These are phyloP conservation scores for Pseudozyma sp. DNA, from an alignment of 1,284 basidiomycete genomes.

Conservation along the genomic window DNA sequence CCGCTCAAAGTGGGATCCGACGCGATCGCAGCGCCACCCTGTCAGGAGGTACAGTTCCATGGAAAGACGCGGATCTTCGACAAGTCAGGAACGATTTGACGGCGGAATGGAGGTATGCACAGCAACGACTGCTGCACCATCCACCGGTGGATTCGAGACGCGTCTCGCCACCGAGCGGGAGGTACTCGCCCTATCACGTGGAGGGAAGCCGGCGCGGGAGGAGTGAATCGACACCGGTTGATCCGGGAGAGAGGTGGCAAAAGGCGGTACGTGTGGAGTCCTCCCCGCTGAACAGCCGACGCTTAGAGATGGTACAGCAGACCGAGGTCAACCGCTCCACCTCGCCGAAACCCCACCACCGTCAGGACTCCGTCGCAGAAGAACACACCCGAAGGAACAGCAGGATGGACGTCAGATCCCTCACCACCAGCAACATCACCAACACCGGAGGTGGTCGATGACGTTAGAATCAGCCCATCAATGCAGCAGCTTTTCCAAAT, in stretches of 20 bases:
- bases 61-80: background rate
- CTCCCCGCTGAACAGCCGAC: too few relatives aligned
- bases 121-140: slow-evolving; percentile 3
- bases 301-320: too few relatives aligned
- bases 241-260: too few relatives aligned
- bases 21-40: slow-evolving; percentile 5
- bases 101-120: slow-evolving; percentile 14
- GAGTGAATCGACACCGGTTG: too few relatives aligned
- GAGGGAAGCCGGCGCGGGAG: too few relatives aligned
- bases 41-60: background rate
- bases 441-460: background rate
- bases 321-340: too few relatives aligned
- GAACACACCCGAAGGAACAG: background rate
- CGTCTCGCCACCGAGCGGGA: too few relatives aligned
- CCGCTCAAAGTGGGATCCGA: background rate
- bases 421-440: background rate
- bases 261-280: too few relatives aligned
- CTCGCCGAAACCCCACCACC: too few relatives aligned
- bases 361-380: background rate
- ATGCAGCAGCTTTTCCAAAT: too few relatives aligned
- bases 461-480: background rate
- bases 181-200: too few relatives aligned
- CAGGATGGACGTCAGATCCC: background rate
- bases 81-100: slow-evolving; percentile 13
- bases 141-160: background rate